Evolutionary conservation across 306 rosid species (phyloP).

Genomic region (Inga laurina): DNA sequence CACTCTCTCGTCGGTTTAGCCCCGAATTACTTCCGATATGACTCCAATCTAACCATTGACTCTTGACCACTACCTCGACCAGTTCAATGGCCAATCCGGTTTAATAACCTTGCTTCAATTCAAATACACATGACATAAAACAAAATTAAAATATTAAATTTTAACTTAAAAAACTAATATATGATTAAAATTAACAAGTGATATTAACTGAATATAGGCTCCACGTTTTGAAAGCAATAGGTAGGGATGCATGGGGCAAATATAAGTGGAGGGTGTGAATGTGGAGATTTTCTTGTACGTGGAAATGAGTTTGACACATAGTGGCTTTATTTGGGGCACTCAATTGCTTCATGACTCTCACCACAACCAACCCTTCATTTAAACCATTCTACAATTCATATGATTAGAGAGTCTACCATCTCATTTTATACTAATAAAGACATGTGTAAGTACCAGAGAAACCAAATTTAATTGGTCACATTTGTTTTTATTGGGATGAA

Average conservation of each 20-base stretch:
- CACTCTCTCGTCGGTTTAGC: no score
- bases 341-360: neutral
- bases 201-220: no score
- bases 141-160: no score
- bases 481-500: neutral
- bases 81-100: no score
- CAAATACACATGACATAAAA: neutral
- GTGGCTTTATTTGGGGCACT: neutral
- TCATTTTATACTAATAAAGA: neutral
- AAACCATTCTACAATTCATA: neutral
- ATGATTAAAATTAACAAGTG: no score
- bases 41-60: no score
- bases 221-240: no score
- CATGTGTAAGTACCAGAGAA: neutral
- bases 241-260: no score
- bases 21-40: accelerated
- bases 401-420: neutral
- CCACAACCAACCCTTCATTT: neutral
- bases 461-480: neutral
- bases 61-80: no score
- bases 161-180: no score
- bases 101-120: no score
- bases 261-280: neutral
- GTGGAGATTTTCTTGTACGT: neutral
- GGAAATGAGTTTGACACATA: neutral